A percentile compares a stretch with the other conserved stretches of the same genome.
These are phyloP conservation scores for Aspergillus olivimuriae DNA, from an alignment of 495 filamentous ascomycete species.

Conservation along the genomic window DNA sequence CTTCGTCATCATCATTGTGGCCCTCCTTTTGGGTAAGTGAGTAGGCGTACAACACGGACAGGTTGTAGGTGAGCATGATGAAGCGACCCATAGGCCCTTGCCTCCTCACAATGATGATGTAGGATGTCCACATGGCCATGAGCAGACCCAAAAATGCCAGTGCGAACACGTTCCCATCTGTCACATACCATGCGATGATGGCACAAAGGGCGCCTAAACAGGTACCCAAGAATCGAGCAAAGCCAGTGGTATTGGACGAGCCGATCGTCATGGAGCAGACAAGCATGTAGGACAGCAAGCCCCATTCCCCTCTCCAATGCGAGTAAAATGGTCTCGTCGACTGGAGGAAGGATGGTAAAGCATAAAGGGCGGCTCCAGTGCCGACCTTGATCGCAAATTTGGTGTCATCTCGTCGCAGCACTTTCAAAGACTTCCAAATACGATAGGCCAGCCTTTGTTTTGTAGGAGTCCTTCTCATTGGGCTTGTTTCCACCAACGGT, in stretches of 20 bases:
- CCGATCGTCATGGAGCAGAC: conserved; percentile 97
- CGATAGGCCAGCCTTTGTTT: conserved; percentile 41
- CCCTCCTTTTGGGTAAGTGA: conserved; percentile 72
- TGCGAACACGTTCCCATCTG: conserved; percentile 61
- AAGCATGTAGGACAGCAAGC: conserved; percentile 92
- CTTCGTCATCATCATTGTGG: conserved; percentile 68
- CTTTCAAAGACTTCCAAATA: conserved; percentile 51
- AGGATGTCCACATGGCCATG: conserved; percentile 76
- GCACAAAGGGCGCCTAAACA: conserved; percentile 72
- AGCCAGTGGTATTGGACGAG: conserved; percentile 85
- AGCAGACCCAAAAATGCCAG: conserved; percentile 75
- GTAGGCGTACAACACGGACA: conserved; percentile 94
- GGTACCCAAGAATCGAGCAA: conserved; percentile 81
- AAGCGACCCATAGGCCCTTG: conserved; percentile 91
- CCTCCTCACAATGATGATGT: conserved; percentile 75
- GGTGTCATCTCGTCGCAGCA: conserved; percentile 61
- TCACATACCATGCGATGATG: conserved; percentile 67
- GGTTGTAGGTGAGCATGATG: conserved; percentile 90
- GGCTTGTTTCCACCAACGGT: no score
- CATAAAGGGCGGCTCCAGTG: conserved; percentile 78
- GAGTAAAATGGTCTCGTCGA: conserved; percentile 71
- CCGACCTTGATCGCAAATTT: conserved; percentile 91
- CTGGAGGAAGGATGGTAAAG: conserved; percentile 76
- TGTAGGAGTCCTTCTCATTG: conserved; percentile 13
- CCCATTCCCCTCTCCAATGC: conserved; percentile 96